Base-by-base conservation (phyloP, 371 early-diverging fungal genomes). In the Fennellomyces sp. region DNA sequence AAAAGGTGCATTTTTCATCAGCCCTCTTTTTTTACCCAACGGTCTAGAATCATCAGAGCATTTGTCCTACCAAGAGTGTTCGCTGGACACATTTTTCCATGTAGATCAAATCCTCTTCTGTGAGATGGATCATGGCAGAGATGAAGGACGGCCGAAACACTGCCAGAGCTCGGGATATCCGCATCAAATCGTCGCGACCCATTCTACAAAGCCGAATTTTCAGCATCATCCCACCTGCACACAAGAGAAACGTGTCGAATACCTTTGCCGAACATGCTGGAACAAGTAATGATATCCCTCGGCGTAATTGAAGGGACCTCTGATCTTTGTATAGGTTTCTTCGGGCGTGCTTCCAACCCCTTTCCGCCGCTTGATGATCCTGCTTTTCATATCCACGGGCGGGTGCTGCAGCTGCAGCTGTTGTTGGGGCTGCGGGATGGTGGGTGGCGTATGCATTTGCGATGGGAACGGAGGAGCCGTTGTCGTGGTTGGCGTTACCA, bases 61-160 rank as follows among this genome's bases (percentile, higher is more conserved):
- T 8, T n/a, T 45, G 21, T 17, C 47, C 64, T 71, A 88, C 90
- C 57, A 91, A 70, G 65, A 93, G 66, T 4, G 92, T 92, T 28
- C 95, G 82, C 68, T 94, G 95, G 60, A 97, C 88, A 70, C 95
- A 93, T 69, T 94, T 93, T 72, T 97, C 97, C 83, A 94, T 93
- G 64, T 95, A 95, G 12, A 94, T 77, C 69, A 97, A 76, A 68
- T 97, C 97, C 56, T 95, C 94, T 53, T 91, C 91, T 1, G 94
- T 92, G 57, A 97, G 76, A 66, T 93, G 90, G 88, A 92, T 92
- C 81, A 94, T 91, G 56, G 91, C 84, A 5, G 95, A 93, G 58
- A 97, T 91, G 57, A 95, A 92, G 11, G 92, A 91, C 23, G 96
- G 97, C 27, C 97, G 87, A 75, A 95, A 94, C 66, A 88, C 84